Base-by-base conservation (phyloP, 129 eudicot species). In the Chrysanthemum lavandulifolium region DNA sequence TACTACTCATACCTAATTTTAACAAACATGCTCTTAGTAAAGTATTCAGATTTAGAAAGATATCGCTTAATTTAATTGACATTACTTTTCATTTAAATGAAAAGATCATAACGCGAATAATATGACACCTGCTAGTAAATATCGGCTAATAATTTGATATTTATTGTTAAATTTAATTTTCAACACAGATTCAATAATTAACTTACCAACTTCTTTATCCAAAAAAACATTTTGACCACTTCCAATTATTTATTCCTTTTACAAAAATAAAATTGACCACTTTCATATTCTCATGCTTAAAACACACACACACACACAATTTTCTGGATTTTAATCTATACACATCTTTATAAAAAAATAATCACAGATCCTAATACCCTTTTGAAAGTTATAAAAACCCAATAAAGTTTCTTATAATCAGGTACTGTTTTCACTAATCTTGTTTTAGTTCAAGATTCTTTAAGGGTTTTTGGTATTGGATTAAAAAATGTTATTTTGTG, bases 291-390 rank as follows among this genome's bases (percentile, higher is more conserved):
- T 7, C 47, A 40, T 40, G 47, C 47, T 40, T 40, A 8, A 49
- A 50, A 3, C 23, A 50, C 48, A 67, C 58, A 27, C 62, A 43
- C 31, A 54, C 40, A 16, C 47, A 40, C 10, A 40, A 40, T 40
- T 40, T 40, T 40, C 10, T 40, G 1, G 47, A 40, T 40, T 40
- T 7, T 40, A 6, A 40, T 40, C 47, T 40, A 40, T 40, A 40
- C 10, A 0, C 47, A 40, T 40, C 47, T 40, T 40, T 40, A 40
- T 40, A 40, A 40, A 7, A 40, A 40, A 40, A 40, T 6, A 13
- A 65, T n/a, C 19, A 48, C 65, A 77, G 81, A 70, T 71, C 67
- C 47, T 65, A 29, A 74, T 53, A 65, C 72, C 65, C 57, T 53
- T 74, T 65, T 65, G 14, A 51, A 54, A 27, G 67, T 12, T 21